A percentile compares a stretch with the other conserved stretches of the same genome.
Conservation (phyloP, 2,329 filamentous ascomycete species). For the Penicillium sp. region DNA sequence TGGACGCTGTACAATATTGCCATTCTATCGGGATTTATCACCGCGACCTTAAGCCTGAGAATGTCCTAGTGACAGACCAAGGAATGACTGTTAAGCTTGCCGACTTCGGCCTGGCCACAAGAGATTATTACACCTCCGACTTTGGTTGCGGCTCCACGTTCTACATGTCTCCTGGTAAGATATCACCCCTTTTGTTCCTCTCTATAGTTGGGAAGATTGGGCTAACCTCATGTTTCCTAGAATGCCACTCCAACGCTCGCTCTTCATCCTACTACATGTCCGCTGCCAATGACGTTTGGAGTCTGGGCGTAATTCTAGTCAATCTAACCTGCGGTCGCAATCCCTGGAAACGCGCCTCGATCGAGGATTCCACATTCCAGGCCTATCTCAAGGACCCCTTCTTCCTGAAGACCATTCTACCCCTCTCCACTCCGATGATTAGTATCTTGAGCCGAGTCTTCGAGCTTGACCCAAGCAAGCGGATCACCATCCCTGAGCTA, state of each 20-base stretch:
- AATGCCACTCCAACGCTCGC: slow-evolving; percentile 78
- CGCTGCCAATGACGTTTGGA: slow-evolving; percentile 96
- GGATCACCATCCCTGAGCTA: slow-evolving; percentile 79
- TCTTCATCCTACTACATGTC: slow-evolving; percentile 78
- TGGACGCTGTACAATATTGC: slow-evolving; percentile 96
- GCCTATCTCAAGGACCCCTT: slow-evolving; percentile 80
- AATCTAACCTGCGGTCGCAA: slow-evolving; percentile 98
- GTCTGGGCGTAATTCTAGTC: slow-evolving; percentile 94
- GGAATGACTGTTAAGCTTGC: slow-evolving; percentile 92
- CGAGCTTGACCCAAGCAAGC: slow-evolving; percentile 75
- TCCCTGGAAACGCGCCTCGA: slow-evolving; percentile 95
- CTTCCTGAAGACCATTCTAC: slow-evolving; percentile 90
- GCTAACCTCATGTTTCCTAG: slow-evolving; percentile 51
- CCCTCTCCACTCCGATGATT: slow-evolving; percentile 85
- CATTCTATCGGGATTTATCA: slow-evolving; percentile 94
- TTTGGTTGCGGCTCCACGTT: slow-evolving; percentile 98
- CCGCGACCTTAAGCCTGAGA: slow-evolving; percentile 96
- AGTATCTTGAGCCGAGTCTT: slow-evolving; percentile 85
- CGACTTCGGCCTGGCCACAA: slow-evolving; percentile 93
- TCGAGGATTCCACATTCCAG: slow-evolving; percentile 91
- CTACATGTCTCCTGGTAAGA: slow-evolving; percentile 98
- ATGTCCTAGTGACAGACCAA: slow-evolving; percentile 86
- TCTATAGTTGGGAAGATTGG: neutral
- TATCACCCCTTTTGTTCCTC: neutral
- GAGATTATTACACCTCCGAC: slow-evolving; percentile 79